Conservation (phyloP, 129 eudicot genomes). For the Calendula officinalis region DNA sequence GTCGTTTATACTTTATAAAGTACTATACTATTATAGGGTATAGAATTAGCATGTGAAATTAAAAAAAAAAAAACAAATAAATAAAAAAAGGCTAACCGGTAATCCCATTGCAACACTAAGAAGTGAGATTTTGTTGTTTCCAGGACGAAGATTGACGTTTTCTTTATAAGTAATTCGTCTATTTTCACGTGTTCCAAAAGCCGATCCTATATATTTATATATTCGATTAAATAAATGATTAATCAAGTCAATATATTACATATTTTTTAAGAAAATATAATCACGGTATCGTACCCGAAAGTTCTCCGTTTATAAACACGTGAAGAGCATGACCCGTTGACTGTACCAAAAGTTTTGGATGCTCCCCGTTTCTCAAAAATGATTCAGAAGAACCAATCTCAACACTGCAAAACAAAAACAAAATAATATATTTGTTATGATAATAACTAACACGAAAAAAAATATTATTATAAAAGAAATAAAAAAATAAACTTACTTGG, state of each 20-base stretch:
- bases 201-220: conserved; percentile 51
- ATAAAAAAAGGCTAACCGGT: conserved; percentile 51
- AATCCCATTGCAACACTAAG: conserved; percentile 95
- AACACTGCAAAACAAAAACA: conserved; percentile 44
- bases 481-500: conserved; percentile 42
- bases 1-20: no score
- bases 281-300: conserved; percentile 47
- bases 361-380: conserved; percentile 62
- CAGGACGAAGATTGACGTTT: conserved; percentile 66
- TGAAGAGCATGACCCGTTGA: conserved; percentile 91
- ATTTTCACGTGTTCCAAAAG: conserved; percentile 71
- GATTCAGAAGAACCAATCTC: conserved; percentile 75
- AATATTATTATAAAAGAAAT: background rate
- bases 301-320: conserved; percentile 77
- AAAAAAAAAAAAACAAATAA: conserved; percentile 38
- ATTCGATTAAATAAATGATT: background rate
- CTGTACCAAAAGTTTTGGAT: conserved; percentile 64
- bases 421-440: background rate
- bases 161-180: conserved; percentile 57
- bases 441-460: background rate
- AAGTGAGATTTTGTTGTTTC: conserved; percentile 64
- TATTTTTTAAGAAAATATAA: background rate
- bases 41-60: background rate
- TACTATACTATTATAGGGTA: background rate
- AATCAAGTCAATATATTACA: background rate